A percentile compares a stretch with the other conserved stretches of the same genome.
These are phyloP conservation scores for Allium fistulosum DNA, from an alignment of 106 monocot species.

Conservation along the genomic window DNA sequence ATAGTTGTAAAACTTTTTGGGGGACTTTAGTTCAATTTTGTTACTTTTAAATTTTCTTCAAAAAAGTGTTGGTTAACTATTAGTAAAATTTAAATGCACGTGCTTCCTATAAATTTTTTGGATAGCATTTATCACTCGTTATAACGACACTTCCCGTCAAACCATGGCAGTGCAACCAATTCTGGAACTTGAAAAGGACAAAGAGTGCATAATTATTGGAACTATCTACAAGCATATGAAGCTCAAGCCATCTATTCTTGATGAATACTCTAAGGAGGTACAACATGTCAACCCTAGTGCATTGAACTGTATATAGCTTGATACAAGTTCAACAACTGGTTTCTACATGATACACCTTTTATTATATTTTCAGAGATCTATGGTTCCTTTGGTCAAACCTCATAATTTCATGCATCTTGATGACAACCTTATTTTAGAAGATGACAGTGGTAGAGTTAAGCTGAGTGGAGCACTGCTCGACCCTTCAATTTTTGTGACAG, in stretches of 20 bases:
- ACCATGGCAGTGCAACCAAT: slow-evolving; percentile 65
- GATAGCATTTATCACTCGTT: no score
- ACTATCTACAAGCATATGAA: slow-evolving; percentile 99
- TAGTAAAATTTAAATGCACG: neutral
- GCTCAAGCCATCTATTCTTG: slow-evolving; percentile 84
- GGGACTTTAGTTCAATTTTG: no score
- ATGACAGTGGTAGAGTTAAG: slow-evolving; percentile 97
- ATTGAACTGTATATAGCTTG: no score
- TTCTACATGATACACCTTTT: slow-evolving; percentile 8
- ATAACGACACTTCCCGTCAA: neutral
- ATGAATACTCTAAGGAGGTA: slow-evolving; percentile 99
- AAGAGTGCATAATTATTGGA: slow-evolving; percentile 88
- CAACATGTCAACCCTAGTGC: neutral
- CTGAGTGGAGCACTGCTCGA: slow-evolving; percentile 50
- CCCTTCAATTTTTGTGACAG: slow-evolving; percentile 76
- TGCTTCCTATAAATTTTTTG: no score
- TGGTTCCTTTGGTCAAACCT: slow-evolving; percentile 79
- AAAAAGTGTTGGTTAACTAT: neutral
- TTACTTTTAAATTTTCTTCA: neutral
- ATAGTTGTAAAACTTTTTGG: no score
- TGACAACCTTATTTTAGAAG: slow-evolving; percentile 95
- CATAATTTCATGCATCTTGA: slow-evolving; percentile 96
- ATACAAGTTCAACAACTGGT: neutral
- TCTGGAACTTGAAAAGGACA: slow-evolving; percentile 82
- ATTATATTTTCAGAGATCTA: slow-evolving; percentile 60